A percentile compares a stretch with the other conserved stretches of the same genome.
Evolutionary conservation across 495 filamentous ascomycete genomes (phyloP).

Genomic region (Melanomma pulvis-pyrius): DNA sequence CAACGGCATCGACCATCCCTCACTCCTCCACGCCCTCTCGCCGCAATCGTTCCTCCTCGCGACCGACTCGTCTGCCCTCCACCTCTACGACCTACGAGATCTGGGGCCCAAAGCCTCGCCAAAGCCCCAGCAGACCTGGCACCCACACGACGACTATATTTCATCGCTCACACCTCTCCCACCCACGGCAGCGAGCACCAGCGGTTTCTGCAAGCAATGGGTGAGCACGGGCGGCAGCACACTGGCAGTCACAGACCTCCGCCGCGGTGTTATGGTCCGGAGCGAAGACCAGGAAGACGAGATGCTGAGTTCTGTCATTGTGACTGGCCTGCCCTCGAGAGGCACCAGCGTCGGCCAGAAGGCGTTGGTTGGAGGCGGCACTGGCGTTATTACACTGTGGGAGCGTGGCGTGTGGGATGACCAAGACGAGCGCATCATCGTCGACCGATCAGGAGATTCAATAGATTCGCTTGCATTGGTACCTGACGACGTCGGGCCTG

Average conservation of each 20-base stretch:
- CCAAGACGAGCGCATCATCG: conserved; percentile 82
- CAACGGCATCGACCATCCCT: conserved; percentile 65
- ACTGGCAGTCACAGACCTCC: conserved; percentile 82
- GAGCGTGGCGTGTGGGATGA: conserved; percentile 93
- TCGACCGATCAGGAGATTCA: conserved; percentile 66
- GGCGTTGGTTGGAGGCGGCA: conserved; percentile 75
- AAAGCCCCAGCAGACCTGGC: conserved; percentile 74
- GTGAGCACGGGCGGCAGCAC: conserved; percentile 89
- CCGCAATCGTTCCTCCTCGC: conserved; percentile 87
- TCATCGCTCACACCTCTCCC: conserved; percentile 86
- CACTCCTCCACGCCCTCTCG: conserved; percentile 76
- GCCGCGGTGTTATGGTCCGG: conserved; percentile 76
- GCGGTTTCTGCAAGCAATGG: conserved; percentile 89
- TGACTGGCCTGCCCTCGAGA: conserved; percentile 65
- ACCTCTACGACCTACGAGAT: conserved; percentile 85
- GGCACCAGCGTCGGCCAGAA: conserved; percentile 70
- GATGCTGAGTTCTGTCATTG: conserved; percentile 74
- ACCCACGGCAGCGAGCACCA: conserved; percentile 72
- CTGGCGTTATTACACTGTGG: conserved; percentile 87
- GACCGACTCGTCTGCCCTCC: conserved; percentile 84
- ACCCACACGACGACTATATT: conserved; percentile 90
- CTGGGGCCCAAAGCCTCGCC: conserved; percentile 53
- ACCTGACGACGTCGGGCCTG: conserved; percentile 62
- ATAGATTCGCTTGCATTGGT: conserved; percentile 70
- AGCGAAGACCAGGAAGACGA: conserved; percentile 96